A percentile compares a stretch with the other conserved stretches of the same genome.
phyloP scores from a whole-genome alignment of 495 filamentous ascomycete genomes.

The Aspergillus baeticus region DNA sequence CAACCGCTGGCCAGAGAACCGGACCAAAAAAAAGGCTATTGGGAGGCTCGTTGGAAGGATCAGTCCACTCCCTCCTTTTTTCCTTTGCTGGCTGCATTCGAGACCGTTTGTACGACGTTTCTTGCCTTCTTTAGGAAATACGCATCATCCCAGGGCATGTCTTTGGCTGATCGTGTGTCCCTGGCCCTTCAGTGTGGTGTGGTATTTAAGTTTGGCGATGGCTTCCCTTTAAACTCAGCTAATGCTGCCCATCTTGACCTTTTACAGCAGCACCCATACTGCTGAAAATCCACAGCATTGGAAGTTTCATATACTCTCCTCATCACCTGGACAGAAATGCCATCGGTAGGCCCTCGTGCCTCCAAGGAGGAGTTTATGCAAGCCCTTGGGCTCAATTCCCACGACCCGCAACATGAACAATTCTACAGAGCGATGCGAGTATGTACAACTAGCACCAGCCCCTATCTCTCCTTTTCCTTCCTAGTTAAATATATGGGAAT shows the following conservation, averaged over 20 bases:
- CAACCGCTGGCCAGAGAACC: background rate
- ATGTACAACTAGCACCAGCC: constrained; percentile 13
- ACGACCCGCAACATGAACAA: constrained; percentile 41
- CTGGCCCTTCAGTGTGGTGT: background rate
- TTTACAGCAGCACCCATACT: background rate
- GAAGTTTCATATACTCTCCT: background rate
- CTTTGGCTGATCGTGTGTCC: constrained; percentile 8
- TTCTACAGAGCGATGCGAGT: constrained; percentile 47
- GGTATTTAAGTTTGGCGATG: constrained; percentile 13
- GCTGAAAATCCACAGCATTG: background rate
- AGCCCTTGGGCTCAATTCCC: constrained; percentile 38
- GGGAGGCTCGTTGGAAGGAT: background rate
- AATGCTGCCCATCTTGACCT: background rate
- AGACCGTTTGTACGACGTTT: constrained; percentile 12
- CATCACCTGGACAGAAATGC: constrained; percentile 14
- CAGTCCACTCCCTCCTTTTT: constrained; percentile 8
- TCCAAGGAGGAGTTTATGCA: constrained; percentile 49
- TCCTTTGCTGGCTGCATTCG: constrained; percentile 6
- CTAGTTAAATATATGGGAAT: background rate
- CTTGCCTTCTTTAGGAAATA: constrained; percentile 10
- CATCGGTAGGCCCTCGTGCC: constrained; percentile 42
- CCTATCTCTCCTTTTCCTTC: background rate
- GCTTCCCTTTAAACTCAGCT: background rate
- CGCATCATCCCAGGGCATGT: constrained; percentile 3
- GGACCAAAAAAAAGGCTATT: background rate